These are phyloP conservation scores for Cercospora berteroae DNA, from an alignment of 2,329 filamentous ascomycete species.

Conservation along the genomic window DNA sequence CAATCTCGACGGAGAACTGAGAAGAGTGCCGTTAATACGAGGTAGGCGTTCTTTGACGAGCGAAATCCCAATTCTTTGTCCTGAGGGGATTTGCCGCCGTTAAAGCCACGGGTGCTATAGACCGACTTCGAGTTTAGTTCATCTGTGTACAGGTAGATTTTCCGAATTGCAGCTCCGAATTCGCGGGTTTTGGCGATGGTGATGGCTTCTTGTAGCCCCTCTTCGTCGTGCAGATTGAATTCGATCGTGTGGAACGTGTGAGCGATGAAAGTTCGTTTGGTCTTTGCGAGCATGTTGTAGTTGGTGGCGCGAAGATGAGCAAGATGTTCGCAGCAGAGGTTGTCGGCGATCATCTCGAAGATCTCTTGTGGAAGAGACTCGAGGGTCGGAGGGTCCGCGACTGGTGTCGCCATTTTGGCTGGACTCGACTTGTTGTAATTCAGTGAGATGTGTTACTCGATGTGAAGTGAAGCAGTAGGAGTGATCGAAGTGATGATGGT, in stretches of 20 bases:
- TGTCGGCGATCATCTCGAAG: background rate
- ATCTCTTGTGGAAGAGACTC: background rate
- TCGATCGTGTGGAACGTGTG: background rate
- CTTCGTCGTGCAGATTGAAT: background rate
- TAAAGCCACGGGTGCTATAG: background rate
- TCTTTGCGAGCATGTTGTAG: background rate
- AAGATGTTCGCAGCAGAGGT: background rate
- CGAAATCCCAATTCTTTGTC: background rate
- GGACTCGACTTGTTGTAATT: background rate
- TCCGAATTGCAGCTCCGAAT: background rate
- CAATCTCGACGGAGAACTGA: background rate
- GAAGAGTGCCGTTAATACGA: background rate
- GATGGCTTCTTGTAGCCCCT: background rate
- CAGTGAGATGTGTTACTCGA: too few relatives aligned
- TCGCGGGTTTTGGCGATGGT: background rate
- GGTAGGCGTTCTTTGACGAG: background rate
- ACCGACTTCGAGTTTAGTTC: background rate
- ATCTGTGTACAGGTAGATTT: background rate
- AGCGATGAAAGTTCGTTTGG: background rate
- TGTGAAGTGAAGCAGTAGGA: too few relatives aligned
- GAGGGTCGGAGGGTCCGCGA: background rate
- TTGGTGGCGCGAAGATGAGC: background rate
- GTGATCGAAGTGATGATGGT: too few relatives aligned
- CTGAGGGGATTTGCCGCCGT: background rate
- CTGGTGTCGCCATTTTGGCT: background rate